phyloP scores from a whole-genome alignment of 352 stramenopile genomes.

The Globisporangium irregulare region DNA sequence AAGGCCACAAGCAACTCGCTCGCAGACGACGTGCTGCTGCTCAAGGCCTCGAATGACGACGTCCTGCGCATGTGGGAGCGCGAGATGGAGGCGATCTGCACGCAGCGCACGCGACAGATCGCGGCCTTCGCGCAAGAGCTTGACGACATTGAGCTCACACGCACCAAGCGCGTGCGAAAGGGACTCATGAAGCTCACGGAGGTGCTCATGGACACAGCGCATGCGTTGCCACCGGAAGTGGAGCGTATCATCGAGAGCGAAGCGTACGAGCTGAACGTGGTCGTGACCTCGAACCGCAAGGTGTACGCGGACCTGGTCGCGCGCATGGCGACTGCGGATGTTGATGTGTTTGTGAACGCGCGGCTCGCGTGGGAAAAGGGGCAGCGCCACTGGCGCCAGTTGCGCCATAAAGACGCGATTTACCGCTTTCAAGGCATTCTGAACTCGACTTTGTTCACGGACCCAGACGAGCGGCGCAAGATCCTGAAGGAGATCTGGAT shows the following conservation, averaged over 20 bases:
- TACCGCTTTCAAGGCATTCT: conserved; percentile 54
- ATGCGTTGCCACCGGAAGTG: conserved; percentile 60
- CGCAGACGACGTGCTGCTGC: conserved; percentile 32
- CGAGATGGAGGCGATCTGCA: conserved; percentile 38
- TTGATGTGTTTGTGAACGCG: conserved; percentile 53
- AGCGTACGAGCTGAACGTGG: conserved; percentile 73
- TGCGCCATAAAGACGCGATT: conserved; percentile 80
- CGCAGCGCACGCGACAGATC: conserved; percentile 40
- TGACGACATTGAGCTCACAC: conserved; percentile 51
- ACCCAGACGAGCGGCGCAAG: conserved; percentile 55
- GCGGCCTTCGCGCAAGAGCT: conserved; percentile 39
- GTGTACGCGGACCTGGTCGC: conserved; percentile 73
- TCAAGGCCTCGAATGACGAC: conserved; percentile 30
- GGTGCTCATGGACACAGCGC: conserved; percentile 60
- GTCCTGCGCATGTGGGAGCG: conserved; percentile 39
- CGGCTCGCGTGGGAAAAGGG: conserved; percentile 67
- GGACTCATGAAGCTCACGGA: conserved; percentile 45
- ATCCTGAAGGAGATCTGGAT: conserved; percentile 53
- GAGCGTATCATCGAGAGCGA: conserved; percentile 74
- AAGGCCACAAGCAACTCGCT: conserved; percentile 20
- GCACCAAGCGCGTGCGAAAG: conserved; percentile 36
- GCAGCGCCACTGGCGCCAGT: conserved; percentile 58
- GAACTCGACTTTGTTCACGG: conserved; percentile 57
- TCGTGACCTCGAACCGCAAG: conserved; percentile 79
- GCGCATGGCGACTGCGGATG: conserved; percentile 60